Evolutionary conservation across 108 stramenopile species (phyloP), one percentile per base, ranked within the genome.

Genomic region (Fragilaria crotonensis): DNA sequence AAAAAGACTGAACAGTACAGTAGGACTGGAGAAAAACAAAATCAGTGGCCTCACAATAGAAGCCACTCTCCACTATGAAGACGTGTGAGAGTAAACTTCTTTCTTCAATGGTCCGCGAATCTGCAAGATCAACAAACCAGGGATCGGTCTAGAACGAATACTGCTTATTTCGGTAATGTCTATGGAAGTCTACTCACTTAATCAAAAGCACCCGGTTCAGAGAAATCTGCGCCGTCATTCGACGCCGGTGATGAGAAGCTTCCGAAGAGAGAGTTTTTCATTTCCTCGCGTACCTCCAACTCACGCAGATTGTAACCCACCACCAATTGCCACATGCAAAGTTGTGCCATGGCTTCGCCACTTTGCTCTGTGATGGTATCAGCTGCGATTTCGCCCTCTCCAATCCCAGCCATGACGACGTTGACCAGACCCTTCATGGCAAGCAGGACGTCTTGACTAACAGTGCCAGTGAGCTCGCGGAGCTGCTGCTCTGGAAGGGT

Each of bases 271-370:
- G 61, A 57, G 25, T 73, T 71, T 36, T 78, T 84, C 84, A 92
- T 76, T 52, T 87, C 81, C 63, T 94, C 88, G 53, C 86, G 59
- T 1, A 93, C 95, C 76, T 97, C 96, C 54, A 97, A 58, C 52
- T 95, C 90, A 52, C 96, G 60, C 22, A 97, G 73, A 70, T 92
- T 93, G 76, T 90, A 97, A 17, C 96, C 96, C 29, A 95, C 85
- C 9, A 85, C 95, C 29, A 97, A 81, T 70, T 97, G 96, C 96
- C 96, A 97, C 96, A 97, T 95, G 66, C 95, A 96, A n/a, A 97
- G 67, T 66, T 96, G 95, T 5, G 94, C 94, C 85, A 97, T 85
- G 36, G 90, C 85, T 58, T 85, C 85, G 2, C 90, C 85, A 46
- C 85, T 89, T 62, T 95, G 95, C 59, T 97, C 94, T 3, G 93